These are phyloP conservation scores for Paecilomyces niveus DNA, from an alignment of 2,329 filamentous ascomycete species.

Conservation along the genomic window DNA sequence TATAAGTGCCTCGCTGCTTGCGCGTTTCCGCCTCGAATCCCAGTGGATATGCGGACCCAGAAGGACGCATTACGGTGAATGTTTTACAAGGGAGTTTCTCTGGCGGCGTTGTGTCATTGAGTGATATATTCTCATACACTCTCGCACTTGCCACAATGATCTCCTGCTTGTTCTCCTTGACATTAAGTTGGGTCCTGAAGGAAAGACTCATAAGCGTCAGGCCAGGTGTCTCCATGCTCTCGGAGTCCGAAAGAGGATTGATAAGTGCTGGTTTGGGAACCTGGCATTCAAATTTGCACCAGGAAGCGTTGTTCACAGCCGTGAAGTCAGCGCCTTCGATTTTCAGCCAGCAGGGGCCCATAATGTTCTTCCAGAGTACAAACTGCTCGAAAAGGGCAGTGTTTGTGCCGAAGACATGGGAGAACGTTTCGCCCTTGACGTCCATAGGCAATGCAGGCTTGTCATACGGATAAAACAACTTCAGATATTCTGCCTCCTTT, in stretches of 20 bases:
- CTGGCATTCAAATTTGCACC: constrained; percentile 90
- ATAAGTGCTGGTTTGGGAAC: constrained; percentile 73
- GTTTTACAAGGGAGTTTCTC: constrained; percentile 84
- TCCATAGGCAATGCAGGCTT: constrained; percentile 68
- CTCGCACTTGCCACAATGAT: constrained; percentile 86
- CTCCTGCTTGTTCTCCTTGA: constrained; percentile 92
- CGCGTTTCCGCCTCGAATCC: constrained; percentile 76
- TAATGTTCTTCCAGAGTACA: constrained; percentile 96
- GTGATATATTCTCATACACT: constrained; percentile 82
- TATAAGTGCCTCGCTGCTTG: constrained; percentile 69
- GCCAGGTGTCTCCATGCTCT: constrained; percentile 75
- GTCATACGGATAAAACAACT: constrained; percentile 91
- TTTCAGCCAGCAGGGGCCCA: constrained; percentile 96
- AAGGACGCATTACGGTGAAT: constrained; percentile 84
- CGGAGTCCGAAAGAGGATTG: constrained; percentile 64
- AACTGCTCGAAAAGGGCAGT: constrained; percentile 96
- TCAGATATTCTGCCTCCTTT: constrained; percentile 84
- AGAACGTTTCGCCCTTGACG: constrained; percentile 77
- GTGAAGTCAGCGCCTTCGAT: constrained; percentile 80
- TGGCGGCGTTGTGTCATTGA: constrained; percentile 80
- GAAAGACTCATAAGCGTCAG: constrained; percentile 94
- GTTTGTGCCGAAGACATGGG: constrained; percentile 86
- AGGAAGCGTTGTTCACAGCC: constrained; percentile 82
- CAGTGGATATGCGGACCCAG: constrained; percentile 67
- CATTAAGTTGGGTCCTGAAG: constrained; percentile 79